Evolutionary conservation across 2,329 filamentous ascomycete genomes (phyloP).

Genomic region (Tolypocladium inflatum): DNA sequence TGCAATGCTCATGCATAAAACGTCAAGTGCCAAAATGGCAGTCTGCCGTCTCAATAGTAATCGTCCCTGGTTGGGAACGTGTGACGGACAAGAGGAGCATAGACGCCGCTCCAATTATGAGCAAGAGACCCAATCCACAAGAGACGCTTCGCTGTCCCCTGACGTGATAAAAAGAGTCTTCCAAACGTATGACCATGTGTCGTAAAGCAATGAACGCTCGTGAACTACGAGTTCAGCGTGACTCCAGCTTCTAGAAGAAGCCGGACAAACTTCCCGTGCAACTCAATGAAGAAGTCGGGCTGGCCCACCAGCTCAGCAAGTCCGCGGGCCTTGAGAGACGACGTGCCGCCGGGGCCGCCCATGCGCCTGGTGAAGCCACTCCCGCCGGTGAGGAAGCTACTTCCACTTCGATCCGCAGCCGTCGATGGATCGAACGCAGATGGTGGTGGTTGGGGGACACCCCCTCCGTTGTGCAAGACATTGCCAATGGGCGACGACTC

Average conservation of each 20-base stretch:
- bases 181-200: not conserved
- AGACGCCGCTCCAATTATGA: not conserved
- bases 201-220: not conserved
- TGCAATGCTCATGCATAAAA: constrained; percentile 10
- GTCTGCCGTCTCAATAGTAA: not conserved
- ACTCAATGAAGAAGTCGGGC: constrained; percentile 59
- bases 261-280: constrained; percentile 55
- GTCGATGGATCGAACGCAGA: constrained; percentile 19
- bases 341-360: constrained; percentile 45
- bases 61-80: no score
- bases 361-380: constrained; percentile 49
- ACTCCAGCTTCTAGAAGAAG: constrained; percentile 51
- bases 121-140: not conserved
- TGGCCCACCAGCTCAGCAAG: constrained; percentile 56
- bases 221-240: constrained; percentile 35
- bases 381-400: constrained; percentile 47
- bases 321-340: constrained; percentile 48
- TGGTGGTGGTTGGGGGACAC: constrained; percentile 14
- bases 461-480: constrained; percentile 26
- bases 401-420: constrained; percentile 31
- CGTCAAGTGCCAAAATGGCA: not conserved
- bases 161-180: not conserved
- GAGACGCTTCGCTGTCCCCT: not conserved
- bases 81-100: not conserved
- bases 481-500: constrained; percentile 32